Conservation (phyloP, 164 flowering plant species). For the Cinnamomum chago region DNA sequence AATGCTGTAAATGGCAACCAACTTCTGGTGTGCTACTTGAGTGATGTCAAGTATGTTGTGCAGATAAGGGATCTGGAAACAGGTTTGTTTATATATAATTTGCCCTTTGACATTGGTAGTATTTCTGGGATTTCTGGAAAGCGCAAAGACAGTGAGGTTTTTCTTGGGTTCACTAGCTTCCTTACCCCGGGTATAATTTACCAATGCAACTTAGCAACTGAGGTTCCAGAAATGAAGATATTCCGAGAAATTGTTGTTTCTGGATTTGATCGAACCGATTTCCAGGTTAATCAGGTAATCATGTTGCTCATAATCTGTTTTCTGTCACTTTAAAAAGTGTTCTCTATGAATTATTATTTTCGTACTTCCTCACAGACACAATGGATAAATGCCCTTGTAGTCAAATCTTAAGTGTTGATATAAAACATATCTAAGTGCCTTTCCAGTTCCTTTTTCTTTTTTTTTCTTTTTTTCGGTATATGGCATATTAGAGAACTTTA, state of each 20-base stretch:
- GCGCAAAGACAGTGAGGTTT: slow-evolving; percentile 58
- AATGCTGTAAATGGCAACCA: slow-evolving; percentile 67
- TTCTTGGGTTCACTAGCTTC: slow-evolving; percentile 80
- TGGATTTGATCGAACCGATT: slow-evolving; percentile 76
- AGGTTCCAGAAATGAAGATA: slow-evolving; percentile 65
- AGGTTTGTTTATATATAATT: slow-evolving; percentile 63
- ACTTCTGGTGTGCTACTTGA: slow-evolving; percentile 74
- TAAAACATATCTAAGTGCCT: not conserved
- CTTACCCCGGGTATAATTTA: slow-evolving; percentile 91
- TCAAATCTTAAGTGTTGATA: not conserved
- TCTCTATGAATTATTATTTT: not conserved
- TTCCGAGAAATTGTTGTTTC: slow-evolving; percentile 79
- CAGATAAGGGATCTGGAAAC: slow-evolving; percentile 83
- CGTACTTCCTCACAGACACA: not conserved
- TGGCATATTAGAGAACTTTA: not conserved
- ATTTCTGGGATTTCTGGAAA: slow-evolving; percentile 63
- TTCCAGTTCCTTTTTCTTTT: not conserved
- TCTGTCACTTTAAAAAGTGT: not conserved
- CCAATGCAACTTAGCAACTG: slow-evolving; percentile 55
- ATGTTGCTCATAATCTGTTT: not conserved
- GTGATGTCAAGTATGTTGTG: slow-evolving; percentile 80
- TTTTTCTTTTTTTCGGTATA: not conserved
- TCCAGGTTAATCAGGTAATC: slow-evolving; percentile 82
- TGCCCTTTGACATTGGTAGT: slow-evolving; percentile 87
- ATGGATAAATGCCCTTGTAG: not conserved